Base-by-base conservation (phyloP, 192 early-diverging fungal genomes). In the Podila epicladia region DNA sequence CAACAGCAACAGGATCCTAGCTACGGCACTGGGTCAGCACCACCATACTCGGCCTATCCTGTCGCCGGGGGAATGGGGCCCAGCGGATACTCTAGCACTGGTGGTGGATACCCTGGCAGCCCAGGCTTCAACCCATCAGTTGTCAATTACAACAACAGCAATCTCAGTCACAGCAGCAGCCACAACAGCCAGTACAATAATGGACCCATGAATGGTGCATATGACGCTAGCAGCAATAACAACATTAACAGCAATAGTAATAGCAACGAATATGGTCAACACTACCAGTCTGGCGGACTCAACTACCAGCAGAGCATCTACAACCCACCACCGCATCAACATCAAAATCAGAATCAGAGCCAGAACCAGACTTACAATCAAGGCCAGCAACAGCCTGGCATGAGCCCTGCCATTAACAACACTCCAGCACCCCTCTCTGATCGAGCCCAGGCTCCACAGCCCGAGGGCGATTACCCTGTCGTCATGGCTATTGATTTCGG, bases 401-500 rank as follows among this genome's bases (percentile, higher is more conserved):
- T 53, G 65, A 73, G 64, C 19, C 62, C 62, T 45, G 41, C 13
- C 19, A 32, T 15, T 13, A 31, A 53, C 22, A 67, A 74, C n/a
- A 15, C 49, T 9, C 15, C 59, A 5, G 50, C 48, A 1, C 60
- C 59, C 29, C 29, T n/a, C 19, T 62, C 62, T 38, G 22, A 60
- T 12, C 59, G 50, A 38, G 75, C 75, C 5, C 62, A 77, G 31
- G 45, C 50, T 22, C 75, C 75, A 3, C 55, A 71, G 26, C 69
- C 69, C 4, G 75, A 78, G 29, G 69, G 64, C 0, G 85, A 85
- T 19, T 87, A 85, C 35, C 84, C 82, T 55, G 76, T 87, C 17
- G 73, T 87, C 24, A 77, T 87, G 71, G 85, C 85, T 35, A 87
- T 87, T 49, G 86, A 85, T 48, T 84, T 87, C 67, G 84, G 83